A percentile compares a stretch with the other conserved stretches of the same genome.
Conservation (phyloP, 805 yeast species). For the Candida patagonica region DNA sequence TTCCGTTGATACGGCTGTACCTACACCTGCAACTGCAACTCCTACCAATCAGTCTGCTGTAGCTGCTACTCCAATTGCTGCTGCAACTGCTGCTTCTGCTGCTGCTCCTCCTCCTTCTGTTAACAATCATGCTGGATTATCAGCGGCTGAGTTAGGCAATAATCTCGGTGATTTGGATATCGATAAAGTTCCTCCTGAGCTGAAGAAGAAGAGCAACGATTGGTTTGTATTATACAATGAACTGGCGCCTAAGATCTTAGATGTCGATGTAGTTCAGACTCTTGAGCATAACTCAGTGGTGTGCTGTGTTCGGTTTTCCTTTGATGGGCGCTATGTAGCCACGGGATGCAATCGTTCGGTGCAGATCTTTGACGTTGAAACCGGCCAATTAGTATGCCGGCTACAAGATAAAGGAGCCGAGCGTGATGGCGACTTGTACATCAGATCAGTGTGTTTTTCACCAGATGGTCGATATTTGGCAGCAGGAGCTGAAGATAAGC, state of each 20-base stretch:
- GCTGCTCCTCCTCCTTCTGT: conserved; percentile 3
- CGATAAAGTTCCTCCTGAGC: conserved; percentile 60
- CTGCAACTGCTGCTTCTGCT: conserved; percentile 10
- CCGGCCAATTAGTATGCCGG: conserved; percentile 82
- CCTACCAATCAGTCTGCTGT: not conserved
- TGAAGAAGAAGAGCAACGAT: conserved; percentile 74
- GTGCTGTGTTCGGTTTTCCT: conserved; percentile 89
- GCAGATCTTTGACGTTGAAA: conserved; percentile 84
- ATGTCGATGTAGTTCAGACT: conserved; percentile 81
- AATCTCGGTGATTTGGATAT: conserved; percentile 59
- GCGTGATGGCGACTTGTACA: conserved; percentile 74
- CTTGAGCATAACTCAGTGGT: conserved; percentile 91
- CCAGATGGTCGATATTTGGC: conserved; percentile 92
- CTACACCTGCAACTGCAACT: conserved; percentile 1
- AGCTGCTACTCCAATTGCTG: conserved; percentile 12
- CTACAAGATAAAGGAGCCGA: conserved; percentile 73
- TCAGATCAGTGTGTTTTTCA: conserved; percentile 90
- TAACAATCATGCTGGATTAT: conserved; percentile 8
- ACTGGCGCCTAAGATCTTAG: conserved; percentile 63
- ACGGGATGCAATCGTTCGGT: conserved; percentile 96
- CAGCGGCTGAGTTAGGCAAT: conserved; percentile 25
- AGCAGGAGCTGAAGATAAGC: conserved; percentile 73
- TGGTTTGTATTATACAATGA: conserved; percentile 89
- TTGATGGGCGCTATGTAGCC: conserved; percentile 86
- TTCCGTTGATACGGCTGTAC: not conserved